A percentile compares a stretch with the other conserved stretches of the same genome.
Evolutionary conservation across 805 yeast species (phyloP).

Genomic region (Peterozyma xylosa): DNA sequence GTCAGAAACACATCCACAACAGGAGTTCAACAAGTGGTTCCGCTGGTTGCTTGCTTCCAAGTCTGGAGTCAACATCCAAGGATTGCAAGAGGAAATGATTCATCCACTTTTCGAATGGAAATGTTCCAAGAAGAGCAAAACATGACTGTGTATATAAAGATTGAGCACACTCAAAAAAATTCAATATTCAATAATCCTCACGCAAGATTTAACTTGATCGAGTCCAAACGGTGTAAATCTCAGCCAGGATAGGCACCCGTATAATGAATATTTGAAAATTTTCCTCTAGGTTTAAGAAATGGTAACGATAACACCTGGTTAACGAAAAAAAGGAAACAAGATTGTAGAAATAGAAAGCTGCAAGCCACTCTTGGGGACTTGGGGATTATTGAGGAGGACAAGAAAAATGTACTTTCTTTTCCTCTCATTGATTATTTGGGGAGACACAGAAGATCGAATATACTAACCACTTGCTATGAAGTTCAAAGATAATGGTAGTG

Average conservation of each 20-base stretch:
- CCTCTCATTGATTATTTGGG: conserved; percentile 4
- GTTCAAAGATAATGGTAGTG: conserved; percentile 76
- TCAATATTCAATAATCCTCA: conserved; percentile 50
- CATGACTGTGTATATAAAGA: neutral
- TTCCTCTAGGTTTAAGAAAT: neutral
- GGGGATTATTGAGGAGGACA: neutral
- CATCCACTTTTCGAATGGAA: neutral
- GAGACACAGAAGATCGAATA: conserved; percentile 2
- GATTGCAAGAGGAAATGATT: no score
- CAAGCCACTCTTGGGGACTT: neutral
- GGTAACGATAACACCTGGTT: no score
- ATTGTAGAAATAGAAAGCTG: no score
- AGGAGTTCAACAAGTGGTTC: no score
- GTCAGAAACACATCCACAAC: no score
- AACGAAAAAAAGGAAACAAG: no score
- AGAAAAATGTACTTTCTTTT: neutral
- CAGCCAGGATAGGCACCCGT: conserved; percentile 55
- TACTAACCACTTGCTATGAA: conserved; percentile 86
- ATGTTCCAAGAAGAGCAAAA: neutral
- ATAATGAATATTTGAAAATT: conserved; percentile 5
- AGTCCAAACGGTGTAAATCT: conserved; percentile 68
- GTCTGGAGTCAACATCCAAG: no score
- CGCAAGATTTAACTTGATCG: conserved; percentile 82
- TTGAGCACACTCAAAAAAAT: conserved; percentile 14
- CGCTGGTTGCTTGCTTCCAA: no score